Base-by-base conservation (phyloP, 2,329 filamentous ascomycete genomes). In the Penicillium sp. region DNA sequence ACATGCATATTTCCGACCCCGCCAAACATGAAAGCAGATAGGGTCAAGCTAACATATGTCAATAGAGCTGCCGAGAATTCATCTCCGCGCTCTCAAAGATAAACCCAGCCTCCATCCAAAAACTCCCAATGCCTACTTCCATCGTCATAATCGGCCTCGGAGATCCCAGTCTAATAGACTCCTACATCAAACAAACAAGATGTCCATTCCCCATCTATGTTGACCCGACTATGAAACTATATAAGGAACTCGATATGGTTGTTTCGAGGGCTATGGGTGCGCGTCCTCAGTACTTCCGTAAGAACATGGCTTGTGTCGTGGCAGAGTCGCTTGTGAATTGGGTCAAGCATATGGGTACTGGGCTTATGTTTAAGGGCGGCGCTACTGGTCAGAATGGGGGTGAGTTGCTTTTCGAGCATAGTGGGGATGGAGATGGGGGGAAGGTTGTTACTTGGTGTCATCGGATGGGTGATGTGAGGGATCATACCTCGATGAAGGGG, bases 401-500 rank as follows among this genome's bases (percentile, higher is more conserved):
- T 11, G 90, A 93, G 75, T 91, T 92, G 60, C 71, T 93, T n/a
- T 92, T 92, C 62, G 87, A 90, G 69, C 31, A 49, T 1, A 60
- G 31, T 11, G 1, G 11, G 5, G 29, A 2, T 3, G 45, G 43
- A n/a, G 57, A 53, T 4, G 61, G 65, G 26, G 62, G 61, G 61
- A 69, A 54, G 61, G 11, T 43, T 2, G 83, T 91, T 27, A 87
- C 85, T 1, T 96, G 91, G 91, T 92, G 88, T 66, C 90, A 93
- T 75, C 82, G 90, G 27, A 96, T 96, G 91, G 81, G 81, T 69
- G 90, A 85, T 56, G 93, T 90, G 13, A 78, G 91, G 49, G 91
- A 93, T 64, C 91, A 96, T 69, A 83, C 84, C 1, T 90, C 92
- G 77, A 79, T 93, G 1, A n/a, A 54, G 2, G 54, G 48, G 1